Percentiles rank a stretch among this genome's conserved stretches.
These are phyloP conservation scores for Silene uniflora DNA, from an alignment of 148 eudicot species.

Conservation along the genomic window DNA sequence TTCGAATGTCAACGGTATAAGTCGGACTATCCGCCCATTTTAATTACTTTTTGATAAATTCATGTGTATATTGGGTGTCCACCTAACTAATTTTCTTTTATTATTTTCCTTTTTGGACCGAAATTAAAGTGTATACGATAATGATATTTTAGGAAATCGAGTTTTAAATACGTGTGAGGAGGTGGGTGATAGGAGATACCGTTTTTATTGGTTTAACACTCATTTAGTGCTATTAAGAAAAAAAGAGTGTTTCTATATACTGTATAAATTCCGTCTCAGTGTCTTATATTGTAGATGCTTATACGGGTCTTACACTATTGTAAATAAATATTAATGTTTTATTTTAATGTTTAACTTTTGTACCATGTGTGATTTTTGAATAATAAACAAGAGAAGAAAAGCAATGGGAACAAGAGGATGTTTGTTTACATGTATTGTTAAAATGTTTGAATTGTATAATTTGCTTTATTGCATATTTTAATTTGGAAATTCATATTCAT, in stretches of 20 bases:
- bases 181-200: neutral
- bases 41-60: neutral
- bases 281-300: too few relatives aligned
- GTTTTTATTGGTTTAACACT: too few relatives aligned
- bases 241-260: too few relatives aligned
- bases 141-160: neutral
- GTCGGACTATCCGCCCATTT: conserved; percentile 14
- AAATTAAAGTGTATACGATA: neutral
- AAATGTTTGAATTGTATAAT: neutral
- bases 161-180: neutral
- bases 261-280: too few relatives aligned
- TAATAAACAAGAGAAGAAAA: neutral
- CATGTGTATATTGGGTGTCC: neutral
- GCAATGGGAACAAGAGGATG: neutral
- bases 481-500: too few relatives aligned
- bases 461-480: too few relatives aligned
- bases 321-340: neutral
- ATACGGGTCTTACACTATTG: too few relatives aligned
- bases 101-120: neutral
- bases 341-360: neutral
- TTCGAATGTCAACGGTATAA: conserved; percentile 49
- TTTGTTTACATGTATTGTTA: neutral
- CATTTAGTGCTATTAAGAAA: too few relatives aligned
- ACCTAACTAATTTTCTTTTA: neutral
- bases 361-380: neutral